Percentiles rank a stretch among this genome's conserved stretches.
Evolutionary conservation across 139 green algal genomes (phyloP).

Genomic region (Picocystis salinarum): DNA sequence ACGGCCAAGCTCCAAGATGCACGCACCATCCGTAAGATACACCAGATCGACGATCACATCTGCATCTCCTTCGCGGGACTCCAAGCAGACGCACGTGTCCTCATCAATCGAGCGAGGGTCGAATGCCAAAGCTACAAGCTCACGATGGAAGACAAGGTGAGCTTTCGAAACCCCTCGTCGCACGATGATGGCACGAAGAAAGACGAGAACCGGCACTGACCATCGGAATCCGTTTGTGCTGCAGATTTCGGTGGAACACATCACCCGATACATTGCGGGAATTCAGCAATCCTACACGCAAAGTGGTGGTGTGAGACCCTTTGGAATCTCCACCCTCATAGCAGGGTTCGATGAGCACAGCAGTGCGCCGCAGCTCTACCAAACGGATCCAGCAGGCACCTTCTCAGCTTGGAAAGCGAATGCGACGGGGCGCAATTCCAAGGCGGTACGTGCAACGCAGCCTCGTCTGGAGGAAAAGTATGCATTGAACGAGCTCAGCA

Average conservation of each 20-base stretch:
- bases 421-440: conserved; percentile 89
- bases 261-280: conserved; percentile 60
- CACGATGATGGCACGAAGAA: not conserved
- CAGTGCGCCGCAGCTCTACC: conserved; percentile 55
- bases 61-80: conserved; percentile 90
- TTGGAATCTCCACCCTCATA: conserved; percentile 95
- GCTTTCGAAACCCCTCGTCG: not conserved
- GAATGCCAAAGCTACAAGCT: conserved; percentile 67
- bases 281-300: conserved; percentile 96
- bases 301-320: conserved; percentile 84
- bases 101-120: conserved; percentile 79
- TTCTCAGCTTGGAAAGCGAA: conserved; percentile 94
- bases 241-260: conserved; percentile 67
- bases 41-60: conserved; percentile 88
- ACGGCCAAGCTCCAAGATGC: conserved; percentile 87
- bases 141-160: conserved; percentile 20
- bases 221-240: conserved; percentile 9
- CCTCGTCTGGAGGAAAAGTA: not conserved
- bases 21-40: conserved; percentile 88
- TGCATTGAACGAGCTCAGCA: conserved; percentile 2
- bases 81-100: conserved; percentile 83
- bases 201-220: not conserved
- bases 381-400: conserved; percentile 92
- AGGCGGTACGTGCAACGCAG: conserved; percentile 42
- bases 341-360: conserved; percentile 63